Evolutionary conservation across 345 rosid species (phyloP).

Genomic region (Eutrema japonicum): DNA sequence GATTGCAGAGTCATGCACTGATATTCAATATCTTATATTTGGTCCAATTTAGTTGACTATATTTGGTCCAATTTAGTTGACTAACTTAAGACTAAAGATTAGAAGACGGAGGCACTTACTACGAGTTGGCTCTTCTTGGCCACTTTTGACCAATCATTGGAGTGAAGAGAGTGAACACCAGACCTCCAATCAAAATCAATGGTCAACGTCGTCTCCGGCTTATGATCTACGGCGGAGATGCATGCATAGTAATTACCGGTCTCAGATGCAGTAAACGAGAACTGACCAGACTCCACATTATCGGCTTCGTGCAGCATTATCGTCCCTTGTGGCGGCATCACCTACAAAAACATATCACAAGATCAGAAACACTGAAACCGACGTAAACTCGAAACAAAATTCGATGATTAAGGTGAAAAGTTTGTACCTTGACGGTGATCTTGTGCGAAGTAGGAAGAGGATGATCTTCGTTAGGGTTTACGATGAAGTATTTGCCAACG

Average conservation of each 20-base stretch:
- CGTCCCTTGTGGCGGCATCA: conserved; percentile 60
- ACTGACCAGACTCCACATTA: conserved; percentile 71
- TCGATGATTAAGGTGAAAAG: too few species aligned
- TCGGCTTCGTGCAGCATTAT: conserved; percentile 57
- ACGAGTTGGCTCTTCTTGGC: conserved; percentile 80
- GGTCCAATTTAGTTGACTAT: background rate
- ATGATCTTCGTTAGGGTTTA: conserved; percentile 67
- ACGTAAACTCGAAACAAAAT: background rate
- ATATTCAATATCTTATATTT: too few species aligned
- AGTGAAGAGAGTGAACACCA: conserved; percentile 67
- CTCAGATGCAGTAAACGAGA: conserved; percentile 77
- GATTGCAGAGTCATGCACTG: background rate
- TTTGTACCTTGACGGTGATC: conserved; percentile 64
- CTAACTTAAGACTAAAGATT: conserved; percentile 1
- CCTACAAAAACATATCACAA: conserved; percentile 44
- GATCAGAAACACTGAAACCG: background rate
- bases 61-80: background rate
- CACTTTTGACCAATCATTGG: conserved; percentile 79
- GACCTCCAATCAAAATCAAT: conserved; percentile 85
- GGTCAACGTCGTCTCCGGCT: conserved; percentile 54
- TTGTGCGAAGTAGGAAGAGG: conserved; percentile 73
- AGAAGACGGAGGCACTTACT: conserved; percentile 49
- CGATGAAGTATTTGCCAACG: conserved; percentile 78
- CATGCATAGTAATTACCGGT: conserved; percentile 70
- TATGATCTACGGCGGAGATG: conserved; percentile 62